Evolutionary conservation across 2,329 filamentous ascomycete species (phyloP), one percentile per base, ranked within the genome.

Genomic region (Talaromyces islandicus): DNA sequence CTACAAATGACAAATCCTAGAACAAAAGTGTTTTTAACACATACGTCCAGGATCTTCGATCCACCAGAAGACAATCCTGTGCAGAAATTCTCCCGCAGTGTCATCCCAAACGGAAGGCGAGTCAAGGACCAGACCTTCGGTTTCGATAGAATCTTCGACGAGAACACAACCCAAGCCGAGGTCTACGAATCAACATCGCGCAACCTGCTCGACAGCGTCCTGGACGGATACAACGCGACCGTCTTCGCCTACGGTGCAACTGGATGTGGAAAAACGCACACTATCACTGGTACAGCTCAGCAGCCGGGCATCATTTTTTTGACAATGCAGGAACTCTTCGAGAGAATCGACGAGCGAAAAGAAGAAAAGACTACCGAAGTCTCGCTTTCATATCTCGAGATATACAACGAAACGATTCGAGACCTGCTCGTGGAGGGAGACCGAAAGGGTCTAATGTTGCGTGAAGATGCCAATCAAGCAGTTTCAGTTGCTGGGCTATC

Each of bases 241-340:
- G 94, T 99, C 4, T 99, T 99, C 73, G 94, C 94, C 55, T 99
- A 99, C 75, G 94, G 94, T 67, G 94, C 94, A 43, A 99, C 94
- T 0, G 94, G 94, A 43, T 99, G 94, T 75, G 94, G 94, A 75
- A 99, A 99, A 79, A 99, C 94, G 25, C 94, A 99, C 75, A 99
- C 94, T 10, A 99, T 99, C 70, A 91, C 88, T 3, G 94, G 94
- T 66, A 97, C 93, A 0, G 79, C 91, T 1, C 90, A 96, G 72
- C 89, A 96, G 70, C 94, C 94, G 0, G 94, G 94, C 60, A 97
- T 99, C 69, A 99, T 99, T 73, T 99, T 97, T 77, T 79, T 99
- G 68, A 97, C 94, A 0, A 99, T 99, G 92, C 93, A 97, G 75
- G 94, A 99, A 76, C 81, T 99, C 25, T 99, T 99, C 70, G 94